Conservation (phyloP, 2,329 filamentous ascomycete genomes). For the Cladorrhinum sp. region DNA sequence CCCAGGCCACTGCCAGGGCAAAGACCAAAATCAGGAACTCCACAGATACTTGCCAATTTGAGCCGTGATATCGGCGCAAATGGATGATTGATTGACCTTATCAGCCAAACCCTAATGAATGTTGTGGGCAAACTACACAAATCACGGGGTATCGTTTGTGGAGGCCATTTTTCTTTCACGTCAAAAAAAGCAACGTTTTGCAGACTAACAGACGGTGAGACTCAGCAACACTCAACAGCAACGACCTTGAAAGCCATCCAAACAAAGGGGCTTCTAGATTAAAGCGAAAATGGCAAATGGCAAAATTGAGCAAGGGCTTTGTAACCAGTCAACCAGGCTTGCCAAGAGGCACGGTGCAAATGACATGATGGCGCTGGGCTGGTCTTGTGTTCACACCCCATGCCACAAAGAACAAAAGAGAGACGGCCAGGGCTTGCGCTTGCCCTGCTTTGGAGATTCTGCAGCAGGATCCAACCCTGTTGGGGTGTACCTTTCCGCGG, state of each 20-base stretch:
- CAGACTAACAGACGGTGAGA: background rate
- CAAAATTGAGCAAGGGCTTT: background rate
- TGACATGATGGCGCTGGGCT: slow-evolving; percentile 8
- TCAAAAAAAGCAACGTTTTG: background rate
- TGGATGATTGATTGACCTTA: slow-evolving; percentile 4
- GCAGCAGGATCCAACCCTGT: slow-evolving; percentile 10
- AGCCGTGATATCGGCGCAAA: background rate
- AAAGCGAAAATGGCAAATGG: background rate
- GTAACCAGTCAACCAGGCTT: slow-evolving; percentile 12
- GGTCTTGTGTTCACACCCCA: background rate
- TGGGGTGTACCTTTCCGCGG: slow-evolving; percentile 2
- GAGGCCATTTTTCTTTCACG: background rate
- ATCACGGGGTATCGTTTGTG: background rate
- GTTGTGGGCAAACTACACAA: slow-evolving; percentile 3
- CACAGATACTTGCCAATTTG: background rate
- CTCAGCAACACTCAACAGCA: background rate
- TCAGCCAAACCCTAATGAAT: slow-evolving; percentile 8
- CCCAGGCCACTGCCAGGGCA: background rate
- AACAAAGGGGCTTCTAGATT: no score
- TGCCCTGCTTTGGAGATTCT: slow-evolving; percentile 7
- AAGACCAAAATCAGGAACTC: background rate
- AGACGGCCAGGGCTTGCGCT: background rate
- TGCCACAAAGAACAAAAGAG: background rate
- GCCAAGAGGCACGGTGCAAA: slow-evolving; percentile 15
- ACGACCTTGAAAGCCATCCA: no score